Evolutionary conservation across 495 filamentous ascomycete species (phyloP), one percentile per base, ranked within the genome.

Genomic region (Penicillium robsamsonii): DNA sequence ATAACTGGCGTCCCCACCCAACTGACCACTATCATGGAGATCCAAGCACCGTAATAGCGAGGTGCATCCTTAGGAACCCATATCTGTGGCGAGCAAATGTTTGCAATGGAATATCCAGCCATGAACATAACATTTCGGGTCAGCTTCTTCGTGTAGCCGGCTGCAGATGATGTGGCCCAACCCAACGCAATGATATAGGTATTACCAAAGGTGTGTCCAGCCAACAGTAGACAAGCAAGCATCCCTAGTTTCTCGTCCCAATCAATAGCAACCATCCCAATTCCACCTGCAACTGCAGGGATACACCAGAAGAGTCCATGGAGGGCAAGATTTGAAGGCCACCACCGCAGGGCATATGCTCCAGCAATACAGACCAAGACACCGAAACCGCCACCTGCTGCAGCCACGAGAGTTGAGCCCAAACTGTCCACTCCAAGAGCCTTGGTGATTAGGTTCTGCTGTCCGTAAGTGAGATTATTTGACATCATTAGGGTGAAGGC

Each of bases 211-310:
- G 64, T 69, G 27, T 60, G 44, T 3, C 44, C 61, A 13, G 66
- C 66, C 10, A 68, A 29, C 22, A 61, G 22, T 38, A 68, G 41
- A 45, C 63, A 66, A 9, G 66, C 66, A 8, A 68, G 49, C 22
- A 68, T 46, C 5, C 44, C 60, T 3, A 67, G 31, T 24, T 59
- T 63, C 24, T 50, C 47, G 5, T 57, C 43, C 64, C 72, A 67
- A n/a, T 61, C 49, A 17, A 75, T 61, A 17, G 35, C 64, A 9
- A 68, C 66, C 46, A 58, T 72, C 22, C 64, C 63, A 9, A 59
- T 58, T 0, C 59, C 71, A 27, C 68, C 66, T 4, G 50, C 58
- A 15, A 70, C 63, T 11, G 61, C 66, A 17, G 64, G 67, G 10
- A 73, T 53, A 53, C 70, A 75, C 64, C 64, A 67, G n/a, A 61